Conservation (phyloP, 192 early-diverging fungal species). For the Coemansia furcata region DNA sequence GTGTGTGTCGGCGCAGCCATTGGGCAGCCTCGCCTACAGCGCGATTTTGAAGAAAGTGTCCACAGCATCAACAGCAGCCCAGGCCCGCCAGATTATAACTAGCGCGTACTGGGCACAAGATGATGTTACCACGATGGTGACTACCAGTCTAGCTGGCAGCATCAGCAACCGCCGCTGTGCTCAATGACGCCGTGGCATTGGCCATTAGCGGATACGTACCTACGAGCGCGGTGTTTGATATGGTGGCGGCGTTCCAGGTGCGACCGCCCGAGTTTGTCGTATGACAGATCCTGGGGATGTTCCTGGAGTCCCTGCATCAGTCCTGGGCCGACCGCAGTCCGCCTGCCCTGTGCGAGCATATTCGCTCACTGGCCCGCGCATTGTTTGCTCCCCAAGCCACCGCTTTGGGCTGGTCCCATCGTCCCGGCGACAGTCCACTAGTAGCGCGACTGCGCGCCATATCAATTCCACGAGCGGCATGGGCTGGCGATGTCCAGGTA, state of each 20-base stretch:
- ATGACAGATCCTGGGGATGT: slow-evolving; percentile 45
- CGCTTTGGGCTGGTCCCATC: slow-evolving; percentile 61
- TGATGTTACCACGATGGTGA: too few relatives aligned
- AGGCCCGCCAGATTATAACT: too few relatives aligned
- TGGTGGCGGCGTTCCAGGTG: slow-evolving; percentile 61
- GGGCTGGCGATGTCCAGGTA: slow-evolving; percentile 55
- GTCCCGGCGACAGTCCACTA: slow-evolving; percentile 57
- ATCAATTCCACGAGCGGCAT: slow-evolving; percentile 61
- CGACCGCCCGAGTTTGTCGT: slow-evolving; percentile 49
- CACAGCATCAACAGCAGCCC: too few relatives aligned
- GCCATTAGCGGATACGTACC: slow-evolving; percentile 73
- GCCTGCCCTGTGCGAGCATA: slow-evolving; percentile 39
- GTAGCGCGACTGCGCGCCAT: slow-evolving; percentile 60
- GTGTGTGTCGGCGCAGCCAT: too few relatives aligned
- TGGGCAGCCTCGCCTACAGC: too few relatives aligned
- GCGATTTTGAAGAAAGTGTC: too few relatives aligned
- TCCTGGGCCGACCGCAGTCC: slow-evolving; percentile 54
- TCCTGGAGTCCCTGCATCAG: slow-evolving; percentile 51
- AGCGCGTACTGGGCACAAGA: too few relatives aligned
- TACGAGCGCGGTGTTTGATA: slow-evolving; percentile 69
- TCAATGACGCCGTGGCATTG: slow-evolving; percentile 80
- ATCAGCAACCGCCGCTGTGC: not conserved
- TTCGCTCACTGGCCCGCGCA: slow-evolving; percentile 44
- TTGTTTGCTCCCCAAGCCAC: slow-evolving; percentile 62
- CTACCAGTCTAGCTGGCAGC: too few relatives aligned